Evolutionary conservation across 805 yeast genomes (phyloP).

Genomic region (Hanseniaspora opuntiae): DNA sequence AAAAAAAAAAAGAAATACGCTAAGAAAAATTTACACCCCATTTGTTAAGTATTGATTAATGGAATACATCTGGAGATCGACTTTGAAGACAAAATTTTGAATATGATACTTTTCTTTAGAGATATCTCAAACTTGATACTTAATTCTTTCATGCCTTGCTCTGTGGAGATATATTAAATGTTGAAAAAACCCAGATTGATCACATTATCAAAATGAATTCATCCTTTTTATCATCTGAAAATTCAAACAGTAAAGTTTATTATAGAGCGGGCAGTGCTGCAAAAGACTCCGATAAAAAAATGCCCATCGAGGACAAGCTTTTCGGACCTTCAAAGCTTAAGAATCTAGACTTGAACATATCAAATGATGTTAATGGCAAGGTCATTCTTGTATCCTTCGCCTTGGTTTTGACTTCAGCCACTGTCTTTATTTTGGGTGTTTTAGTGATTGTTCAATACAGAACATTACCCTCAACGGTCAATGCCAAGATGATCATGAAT

Average conservation of each 20-base stretch:
- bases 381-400: slow-evolving; percentile 21
- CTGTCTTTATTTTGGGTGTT: slow-evolving; percentile 26
- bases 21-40: not conserved
- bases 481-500: slow-evolving; percentile 14
- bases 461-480: slow-evolving; percentile 21
- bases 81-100: too few species aligned
- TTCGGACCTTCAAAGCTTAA: slow-evolving; percentile 21
- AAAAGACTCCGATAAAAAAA: not conserved
- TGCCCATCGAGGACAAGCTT: slow-evolving; percentile 13
- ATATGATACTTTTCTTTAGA: too few species aligned
- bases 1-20: not conserved
- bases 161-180: not conserved
- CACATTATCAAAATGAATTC: not conserved
- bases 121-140: too few species aligned
- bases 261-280: slow-evolving; percentile 7
- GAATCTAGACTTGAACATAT: slow-evolving; percentile 1
- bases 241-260: not conserved
- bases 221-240: not conserved
- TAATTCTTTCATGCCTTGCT: too few species aligned
- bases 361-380: slow-evolving; percentile 16
- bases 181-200: not conserved
- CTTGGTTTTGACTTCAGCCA: slow-evolving; percentile 20
- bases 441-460: slow-evolving; percentile 26
- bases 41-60: not conserved
- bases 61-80: too few species aligned